phyloP scores from a whole-genome alignment of 345 rosid species.

The Citrus sp. region DNA sequence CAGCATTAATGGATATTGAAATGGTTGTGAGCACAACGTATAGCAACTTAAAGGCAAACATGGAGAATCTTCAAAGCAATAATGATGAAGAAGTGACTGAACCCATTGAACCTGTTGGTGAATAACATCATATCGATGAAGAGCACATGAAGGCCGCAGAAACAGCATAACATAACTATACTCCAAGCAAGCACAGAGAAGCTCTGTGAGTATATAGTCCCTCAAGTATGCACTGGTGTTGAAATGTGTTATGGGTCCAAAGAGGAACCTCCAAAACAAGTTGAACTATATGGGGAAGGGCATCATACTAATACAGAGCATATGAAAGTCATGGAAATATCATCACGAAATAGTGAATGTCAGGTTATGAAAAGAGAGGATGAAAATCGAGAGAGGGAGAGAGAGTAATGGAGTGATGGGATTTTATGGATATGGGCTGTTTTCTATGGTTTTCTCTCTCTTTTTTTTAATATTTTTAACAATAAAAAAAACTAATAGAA shows the following conservation, averaged over 20 bases:
- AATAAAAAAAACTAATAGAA: no score
- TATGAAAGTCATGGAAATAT: slow-evolving; percentile 19
- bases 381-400: no score
- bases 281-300: slow-evolving; percentile 21
- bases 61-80: slow-evolving; percentile 24
- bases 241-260: slow-evolving; percentile 12
- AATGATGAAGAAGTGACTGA: slow-evolving; percentile 25
- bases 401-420: no score
- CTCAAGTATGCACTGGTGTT: slow-evolving; percentile 3
- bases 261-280: slow-evolving; percentile 24
- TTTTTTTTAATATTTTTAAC: no score
- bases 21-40: slow-evolving; percentile 15
- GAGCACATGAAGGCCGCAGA: slow-evolving; percentile 7
- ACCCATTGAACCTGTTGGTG: slow-evolving; percentile 12
- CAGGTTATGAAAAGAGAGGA: slow-evolving; percentile 24
- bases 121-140: slow-evolving; percentile 13
- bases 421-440: no score
- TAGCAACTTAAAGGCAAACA: no score
- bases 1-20: slow-evolving; percentile 27
- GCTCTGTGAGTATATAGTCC: slow-evolving; percentile 21
- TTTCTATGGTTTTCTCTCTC: accelerated
- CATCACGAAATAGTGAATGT: slow-evolving; percentile 18
- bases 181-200: slow-evolving; percentile 34
- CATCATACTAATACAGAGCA: slow-evolving; percentile 26
- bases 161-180: slow-evolving; percentile 8